These are phyloP conservation scores for Eucalyptus tenuipes DNA, from an alignment of 345 rosid genomes.

Conservation along the genomic window DNA sequence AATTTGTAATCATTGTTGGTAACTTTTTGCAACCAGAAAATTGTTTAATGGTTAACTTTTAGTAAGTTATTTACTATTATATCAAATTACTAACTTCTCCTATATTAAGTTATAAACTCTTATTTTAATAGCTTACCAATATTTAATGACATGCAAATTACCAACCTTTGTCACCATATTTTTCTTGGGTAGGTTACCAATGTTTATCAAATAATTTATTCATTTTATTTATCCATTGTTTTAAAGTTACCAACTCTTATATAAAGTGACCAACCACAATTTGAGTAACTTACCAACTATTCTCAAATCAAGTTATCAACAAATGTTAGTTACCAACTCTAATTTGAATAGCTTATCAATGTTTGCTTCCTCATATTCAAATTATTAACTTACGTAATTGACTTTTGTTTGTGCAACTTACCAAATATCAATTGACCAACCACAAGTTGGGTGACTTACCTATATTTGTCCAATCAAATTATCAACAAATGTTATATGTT, in stretches of 20 bases:
- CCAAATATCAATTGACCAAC: background rate
- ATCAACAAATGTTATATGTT: background rate
- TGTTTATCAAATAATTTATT: background rate
- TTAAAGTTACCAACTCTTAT: background rate
- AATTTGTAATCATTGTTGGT: background rate
- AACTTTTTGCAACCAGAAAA: background rate
- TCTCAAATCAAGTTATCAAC: background rate
- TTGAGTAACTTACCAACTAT: background rate
- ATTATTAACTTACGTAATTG: background rate
- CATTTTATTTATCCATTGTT: background rate
- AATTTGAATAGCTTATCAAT: background rate
- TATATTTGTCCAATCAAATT: background rate
- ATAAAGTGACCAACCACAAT: background rate
- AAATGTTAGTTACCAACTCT: background rate
- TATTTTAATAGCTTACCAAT: background rate
- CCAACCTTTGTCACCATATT: background rate
- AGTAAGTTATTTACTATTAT: background rate
- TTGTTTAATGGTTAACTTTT: background rate
- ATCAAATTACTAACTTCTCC: background rate
- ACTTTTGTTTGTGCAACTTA: background rate
- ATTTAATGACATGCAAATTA: background rate
- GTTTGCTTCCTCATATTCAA: background rate
- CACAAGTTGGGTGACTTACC: background rate
- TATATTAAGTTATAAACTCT: background rate
- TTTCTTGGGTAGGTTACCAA: background rate